Base-by-base conservation (phyloP, 2,329 filamentous ascomycete species). In the Colletotrichum lindemuthianum region DNA sequence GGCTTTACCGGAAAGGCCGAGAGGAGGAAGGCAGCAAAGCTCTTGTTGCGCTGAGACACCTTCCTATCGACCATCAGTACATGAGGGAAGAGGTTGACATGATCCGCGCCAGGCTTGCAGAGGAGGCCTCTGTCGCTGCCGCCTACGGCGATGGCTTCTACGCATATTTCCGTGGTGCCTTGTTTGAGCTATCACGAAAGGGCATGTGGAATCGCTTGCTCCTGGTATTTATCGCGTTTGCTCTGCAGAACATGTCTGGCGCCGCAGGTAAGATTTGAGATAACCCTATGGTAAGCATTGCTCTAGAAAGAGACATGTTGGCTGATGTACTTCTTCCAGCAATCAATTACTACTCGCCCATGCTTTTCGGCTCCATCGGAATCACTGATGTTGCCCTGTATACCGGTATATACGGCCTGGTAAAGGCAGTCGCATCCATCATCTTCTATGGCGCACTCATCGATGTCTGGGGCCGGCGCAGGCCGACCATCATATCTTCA, bases 341-440 rank as follows among this genome's bases (percentile, higher is more conserved):
- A 10, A 80, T 81, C 60, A 79, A 80, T 72, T 81, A 80, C 71
- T 78, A 81, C 69, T 77, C 77, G 0, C 78, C 78, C 2, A 78
- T 76, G 10, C 71, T 81, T 6, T 81, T 81, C 43, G 71, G 72
- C 4, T 80, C 78, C 0, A 74, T 85, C 0, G 83, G 83, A 1
- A 80, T 85, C 33, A 76, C 74, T 6, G 77, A 79, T 37, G 75
- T 78, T 9, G 70, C 76, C 7, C 77, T 85, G 34, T 82, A 81
- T 6, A 85, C 83, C 0, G 83, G 83, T 2, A 81, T 85, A 59
- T 85, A 84, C 65, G 83, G 83, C 3, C 76, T 81, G 5, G 77
- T 80, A 39, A 80, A 81, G 69, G 78, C 78, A 9, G 69, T 78
- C 2, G 78, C 75, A 2, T 79, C 77, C 7, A 74, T 81, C 48